phyloP scores from a whole-genome alignment of 768 basidiomycete genomes.

The Lyophyllum semitale region DNA sequence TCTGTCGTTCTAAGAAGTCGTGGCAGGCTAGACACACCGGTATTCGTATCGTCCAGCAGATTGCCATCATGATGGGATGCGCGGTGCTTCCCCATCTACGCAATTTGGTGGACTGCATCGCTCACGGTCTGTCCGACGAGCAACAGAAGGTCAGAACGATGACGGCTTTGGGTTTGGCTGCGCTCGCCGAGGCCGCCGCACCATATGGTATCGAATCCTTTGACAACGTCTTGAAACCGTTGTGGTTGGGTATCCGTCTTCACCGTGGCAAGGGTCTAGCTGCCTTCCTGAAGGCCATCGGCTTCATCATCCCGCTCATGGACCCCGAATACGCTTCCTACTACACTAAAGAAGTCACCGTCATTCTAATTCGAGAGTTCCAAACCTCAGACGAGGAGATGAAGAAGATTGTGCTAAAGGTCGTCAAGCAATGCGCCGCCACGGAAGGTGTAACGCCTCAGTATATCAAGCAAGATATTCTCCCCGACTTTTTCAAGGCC shows the following conservation, averaged over 20 bases:
- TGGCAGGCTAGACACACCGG: constrained; percentile 99
- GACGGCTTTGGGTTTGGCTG: constrained; percentile 91
- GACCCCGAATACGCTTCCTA: constrained; percentile 99
- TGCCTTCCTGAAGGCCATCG: constrained; percentile 96
- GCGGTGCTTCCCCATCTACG: constrained; percentile 96
- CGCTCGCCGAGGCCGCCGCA: constrained; percentile 94
- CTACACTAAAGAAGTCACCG: constrained; percentile 97
- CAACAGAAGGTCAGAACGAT: constrained; percentile 97
- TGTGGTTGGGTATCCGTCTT: constrained; percentile 92
- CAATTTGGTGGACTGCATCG: constrained; percentile 95
- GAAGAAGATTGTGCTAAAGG: constrained; percentile 99
- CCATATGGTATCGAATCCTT: constrained; percentile 99
- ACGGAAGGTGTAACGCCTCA: constrained; percentile 96
- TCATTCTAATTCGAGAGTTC: constrained; percentile 97
- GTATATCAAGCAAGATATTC: constrained; percentile 96
- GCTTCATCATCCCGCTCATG: constrained; percentile 99
- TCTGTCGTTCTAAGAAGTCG: constrained; percentile 98
- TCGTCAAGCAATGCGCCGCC: constrained; percentile 97
- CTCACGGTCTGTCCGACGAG: constrained; percentile 89
- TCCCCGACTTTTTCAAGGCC: constrained; percentile 98
- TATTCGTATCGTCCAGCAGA: constrained; percentile 99
- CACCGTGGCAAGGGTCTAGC: constrained; percentile 95
- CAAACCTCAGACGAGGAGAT: constrained; percentile 99
- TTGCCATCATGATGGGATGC: constrained; percentile 99
- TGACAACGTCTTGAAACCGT: constrained; percentile 92